Base-by-base conservation (phyloP, 371 early-diverging fungal species). In the Apophysomyces variabilis region DNA sequence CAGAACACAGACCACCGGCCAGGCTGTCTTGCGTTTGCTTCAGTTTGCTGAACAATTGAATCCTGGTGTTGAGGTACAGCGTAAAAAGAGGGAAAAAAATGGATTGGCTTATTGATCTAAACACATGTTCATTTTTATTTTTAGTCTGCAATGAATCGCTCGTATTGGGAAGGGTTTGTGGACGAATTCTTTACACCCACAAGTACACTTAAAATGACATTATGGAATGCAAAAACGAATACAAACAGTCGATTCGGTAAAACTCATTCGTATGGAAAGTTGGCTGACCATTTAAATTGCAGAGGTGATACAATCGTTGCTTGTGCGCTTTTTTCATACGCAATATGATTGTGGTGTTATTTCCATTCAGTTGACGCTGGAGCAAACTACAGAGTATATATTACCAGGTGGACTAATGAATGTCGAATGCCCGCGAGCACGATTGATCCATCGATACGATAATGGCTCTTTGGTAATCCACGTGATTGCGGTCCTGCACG, bases 21-120 rank as follows among this genome's bases (percentile, higher is more conserved):
- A 74, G 38, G 81, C 78, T 38, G 81, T 80, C 7, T 65, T 80
- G 43, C 76, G 78, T 43, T 41, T 80, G 54, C 62, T 80, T 61
- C 78, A 80, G 57, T 77, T 80, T 69, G 78, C 74, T 56, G 81
- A 80, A 47, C 71, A 75, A 57, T 56, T 80, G 9, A 73, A 67
- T 60, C 81, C 81, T 36, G 75, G 69, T 8, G 67, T 60, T 45
- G 69, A 74, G 67, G 80, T 80, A 66, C 58, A 37, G 16, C 37
- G 46, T 12, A 46, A 18, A 18, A 54, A 35, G 7, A 68, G 38
- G 14, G 39, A 21, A 41, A 46, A 38, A 38, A 41, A 47, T n/a
- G 41, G 16, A 57, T 56, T 41, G 32, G 5, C 37, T 46, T 44
- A 47, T 61, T 14, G 12, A 56, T 45, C 3, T 56, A 36, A 32